A percentile compares a stretch with the other conserved stretches of the same genome.
Evolutionary conservation across 202 grass and related monocot genomes (phyloP).

Genomic region (Setaria italica): DNA sequence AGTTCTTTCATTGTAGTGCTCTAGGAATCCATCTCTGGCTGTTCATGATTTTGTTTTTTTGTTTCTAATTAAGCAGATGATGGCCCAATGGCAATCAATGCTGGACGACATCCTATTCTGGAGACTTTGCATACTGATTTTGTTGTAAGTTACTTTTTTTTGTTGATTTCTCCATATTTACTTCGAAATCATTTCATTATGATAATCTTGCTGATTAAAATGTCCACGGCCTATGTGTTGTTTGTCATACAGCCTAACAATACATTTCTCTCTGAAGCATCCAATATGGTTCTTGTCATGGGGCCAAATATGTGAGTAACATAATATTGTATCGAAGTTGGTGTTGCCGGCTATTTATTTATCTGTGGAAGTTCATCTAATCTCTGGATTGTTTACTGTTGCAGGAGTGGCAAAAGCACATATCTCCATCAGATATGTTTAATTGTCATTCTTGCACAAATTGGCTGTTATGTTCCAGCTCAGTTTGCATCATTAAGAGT

Average conservation of each 20-base stretch:
- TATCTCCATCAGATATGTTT: constrained; percentile 99
- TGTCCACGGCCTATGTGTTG: constrained; percentile 34
- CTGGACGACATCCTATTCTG: constrained; percentile 89
- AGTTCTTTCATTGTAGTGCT: constrained; percentile 36
- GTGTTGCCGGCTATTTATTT: constrained; percentile 32
- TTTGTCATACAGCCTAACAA: constrained; percentile 76
- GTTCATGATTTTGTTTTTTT: constrained; percentile 30
- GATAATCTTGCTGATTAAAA: constrained; percentile 40
- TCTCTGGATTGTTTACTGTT: constrained; percentile 46
- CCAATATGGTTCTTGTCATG: constrained; percentile 95
- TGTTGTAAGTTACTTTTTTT: constrained; percentile 62
- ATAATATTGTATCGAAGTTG: constrained; percentile 40
- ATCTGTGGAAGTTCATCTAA: constrained; percentile 45
- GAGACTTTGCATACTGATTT: constrained; percentile 84
- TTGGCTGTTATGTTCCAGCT: constrained; percentile 92
- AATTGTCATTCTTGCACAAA: constrained; percentile 91
- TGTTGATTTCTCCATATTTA: constrained; percentile 40
- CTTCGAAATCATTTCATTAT: constrained; percentile 23
- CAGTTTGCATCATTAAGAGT: constrained; percentile 92
- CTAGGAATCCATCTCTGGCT: constrained; percentile 16
- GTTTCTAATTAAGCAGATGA: constrained; percentile 60
- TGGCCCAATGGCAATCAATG: constrained; percentile 96
- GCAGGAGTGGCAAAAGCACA: constrained; percentile 97
- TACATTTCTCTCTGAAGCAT: constrained; percentile 96
- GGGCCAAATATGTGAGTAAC: constrained; percentile 90